Percentiles rank a stretch among this genome's conserved stretches.
phyloP scores from a whole-genome alignment of 352 stramenopile species.

The Globisporangium abappressorium region DNA sequence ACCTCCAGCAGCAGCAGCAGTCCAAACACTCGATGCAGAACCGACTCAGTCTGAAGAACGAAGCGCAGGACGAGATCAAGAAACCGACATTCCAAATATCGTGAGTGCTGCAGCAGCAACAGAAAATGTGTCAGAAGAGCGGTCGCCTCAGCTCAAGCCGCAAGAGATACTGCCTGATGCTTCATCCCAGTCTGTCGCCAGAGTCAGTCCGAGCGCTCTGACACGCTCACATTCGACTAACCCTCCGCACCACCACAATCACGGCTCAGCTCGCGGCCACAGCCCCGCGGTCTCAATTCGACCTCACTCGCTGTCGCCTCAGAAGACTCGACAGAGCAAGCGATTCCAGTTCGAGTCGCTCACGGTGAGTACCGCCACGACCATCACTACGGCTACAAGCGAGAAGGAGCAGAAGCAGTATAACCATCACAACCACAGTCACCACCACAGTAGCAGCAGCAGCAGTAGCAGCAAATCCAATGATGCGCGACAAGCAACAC shows the following conservation, averaged over 20 bases:
- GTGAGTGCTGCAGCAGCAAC: background rate
- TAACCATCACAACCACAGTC: background rate
- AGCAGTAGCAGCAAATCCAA: constrained; percentile 5
- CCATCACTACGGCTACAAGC: background rate
- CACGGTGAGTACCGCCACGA: background rate
- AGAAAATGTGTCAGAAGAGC: background rate
- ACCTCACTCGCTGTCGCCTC: constrained; percentile 8
- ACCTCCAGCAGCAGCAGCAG: background rate
- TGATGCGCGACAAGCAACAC: background rate
- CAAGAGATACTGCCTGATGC: background rate
- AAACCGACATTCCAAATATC: background rate
- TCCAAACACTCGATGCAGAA: background rate
- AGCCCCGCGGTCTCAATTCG: constrained; percentile 11
- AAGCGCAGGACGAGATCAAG: background rate
- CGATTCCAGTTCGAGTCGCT: constrained; percentile 4
- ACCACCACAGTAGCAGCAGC: background rate
- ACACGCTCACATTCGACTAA: background rate
- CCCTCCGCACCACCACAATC: background rate
- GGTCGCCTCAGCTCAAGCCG: background rate
- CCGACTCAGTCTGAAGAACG: background rate
- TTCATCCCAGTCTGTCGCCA: background rate
- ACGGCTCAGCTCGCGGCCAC: background rate
- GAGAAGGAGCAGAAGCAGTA: background rate
- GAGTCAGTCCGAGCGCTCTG: background rate
- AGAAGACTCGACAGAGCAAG: constrained; percentile 10